These are phyloP conservation scores for Naganishia onofrii DNA, from an alignment of 768 basidiomycete genomes.

Conservation along the genomic window DNA sequence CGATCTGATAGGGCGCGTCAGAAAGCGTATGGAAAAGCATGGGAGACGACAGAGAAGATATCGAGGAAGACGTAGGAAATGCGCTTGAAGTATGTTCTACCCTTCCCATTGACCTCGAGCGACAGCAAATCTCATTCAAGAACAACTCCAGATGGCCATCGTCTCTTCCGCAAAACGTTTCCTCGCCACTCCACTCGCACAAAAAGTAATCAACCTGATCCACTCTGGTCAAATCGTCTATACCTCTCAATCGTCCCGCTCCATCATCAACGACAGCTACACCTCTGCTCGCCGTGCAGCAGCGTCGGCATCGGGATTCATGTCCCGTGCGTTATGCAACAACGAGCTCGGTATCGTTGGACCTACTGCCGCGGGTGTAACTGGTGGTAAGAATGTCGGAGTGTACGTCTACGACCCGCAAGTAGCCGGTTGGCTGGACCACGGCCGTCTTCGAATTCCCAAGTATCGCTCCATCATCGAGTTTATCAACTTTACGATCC, in stretches of 20 bases:
- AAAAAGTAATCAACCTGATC: slow-evolving; percentile 82
- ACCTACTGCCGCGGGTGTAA: slow-evolving; percentile 62
- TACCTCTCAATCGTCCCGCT: slow-evolving; percentile 58
- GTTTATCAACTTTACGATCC: slow-evolving; percentile 69
- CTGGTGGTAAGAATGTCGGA: slow-evolving; percentile 61
- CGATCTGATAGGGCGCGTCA: slow-evolving; percentile 57
- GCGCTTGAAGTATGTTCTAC: slow-evolving; percentile 71
- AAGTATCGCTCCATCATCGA: slow-evolving; percentile 60
- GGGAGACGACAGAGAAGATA: slow-evolving; percentile 59
- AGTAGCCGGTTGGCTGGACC: slow-evolving; percentile 62
- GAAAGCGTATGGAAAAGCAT: slow-evolving; percentile 66
- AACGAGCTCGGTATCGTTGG: slow-evolving; percentile 62
- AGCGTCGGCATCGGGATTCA: slow-evolving; percentile 24
- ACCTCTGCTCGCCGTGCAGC: slow-evolving; percentile 50
- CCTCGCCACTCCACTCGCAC: slow-evolving; percentile 75
- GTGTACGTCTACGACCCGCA: slow-evolving; percentile 50
- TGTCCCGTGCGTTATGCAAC: slow-evolving; percentile 19
- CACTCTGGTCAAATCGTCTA: slow-evolving; percentile 62
- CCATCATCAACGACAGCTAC: slow-evolving; percentile 86
- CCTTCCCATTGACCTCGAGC: background rate
- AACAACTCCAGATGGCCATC: slow-evolving; percentile 78
- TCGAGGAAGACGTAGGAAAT: slow-evolving; percentile 67
- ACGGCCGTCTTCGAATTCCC: slow-evolving; percentile 81
- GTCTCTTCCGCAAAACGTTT: slow-evolving; percentile 80
- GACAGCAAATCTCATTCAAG: too few species aligned